phyloP scores from a whole-genome alignment of 2,329 filamentous ascomycete genomes.

The Sarocladium kiliense region DNA sequence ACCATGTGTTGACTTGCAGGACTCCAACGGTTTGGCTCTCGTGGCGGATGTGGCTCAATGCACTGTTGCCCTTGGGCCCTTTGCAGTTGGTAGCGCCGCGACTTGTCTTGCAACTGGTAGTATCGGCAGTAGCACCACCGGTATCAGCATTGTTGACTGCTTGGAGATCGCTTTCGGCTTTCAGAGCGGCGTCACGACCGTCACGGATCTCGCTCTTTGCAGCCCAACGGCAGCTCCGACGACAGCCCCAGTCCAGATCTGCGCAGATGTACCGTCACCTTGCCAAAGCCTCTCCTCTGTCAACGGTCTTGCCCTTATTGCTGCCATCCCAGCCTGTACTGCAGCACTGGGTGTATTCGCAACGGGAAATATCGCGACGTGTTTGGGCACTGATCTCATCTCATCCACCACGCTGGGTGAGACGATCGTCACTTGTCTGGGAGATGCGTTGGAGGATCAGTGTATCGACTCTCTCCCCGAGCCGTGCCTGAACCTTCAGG shows the following conservation, averaged over 20 bases:
- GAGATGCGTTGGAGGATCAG: constrained; percentile 2
- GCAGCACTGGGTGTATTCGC: constrained; percentile 12
- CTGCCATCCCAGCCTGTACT: constrained; percentile 12
- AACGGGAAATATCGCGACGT: constrained; percentile 7
- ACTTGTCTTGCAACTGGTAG: constrained; percentile 11
- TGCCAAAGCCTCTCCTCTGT: constrained; percentile 10
- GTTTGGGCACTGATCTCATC: no score
- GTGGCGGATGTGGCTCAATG: constrained; percentile 8
- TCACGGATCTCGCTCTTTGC: not conserved
- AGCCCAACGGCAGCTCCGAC: constrained; percentile 10
- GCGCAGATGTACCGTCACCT: constrained; percentile 11
- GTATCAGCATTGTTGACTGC: constrained; percentile 7
- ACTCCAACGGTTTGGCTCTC: not conserved
- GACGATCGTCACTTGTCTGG: constrained; percentile 11
- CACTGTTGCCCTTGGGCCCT: constrained; percentile 12
- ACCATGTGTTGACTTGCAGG: not conserved
- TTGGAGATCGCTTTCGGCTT: constrained; percentile 10
- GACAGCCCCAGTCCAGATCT: not conserved
- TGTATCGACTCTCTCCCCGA: constrained; percentile 13
- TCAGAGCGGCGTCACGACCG: not conserved
- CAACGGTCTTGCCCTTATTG: constrained; percentile 11
- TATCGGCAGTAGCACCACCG: not conserved
- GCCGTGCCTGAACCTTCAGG: constrained; percentile 7
- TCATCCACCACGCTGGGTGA: not conserved
- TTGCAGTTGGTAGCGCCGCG: constrained; percentile 10